These are phyloP conservation scores for Fonsecaea multimorphosa DNA, from an alignment of 2,329 filamentous ascomycete species.

Conservation along the genomic window DNA sequence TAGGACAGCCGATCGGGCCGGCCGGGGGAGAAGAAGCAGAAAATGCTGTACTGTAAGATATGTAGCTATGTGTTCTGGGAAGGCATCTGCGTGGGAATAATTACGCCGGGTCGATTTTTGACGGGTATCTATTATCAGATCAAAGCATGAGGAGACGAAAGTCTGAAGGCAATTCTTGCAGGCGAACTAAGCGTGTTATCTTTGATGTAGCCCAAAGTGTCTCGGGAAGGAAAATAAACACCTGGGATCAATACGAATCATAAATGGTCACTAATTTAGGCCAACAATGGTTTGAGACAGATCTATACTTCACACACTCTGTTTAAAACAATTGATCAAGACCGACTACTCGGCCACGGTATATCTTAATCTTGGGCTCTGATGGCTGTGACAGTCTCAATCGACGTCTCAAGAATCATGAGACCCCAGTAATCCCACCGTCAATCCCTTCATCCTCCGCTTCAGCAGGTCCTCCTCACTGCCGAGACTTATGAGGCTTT, in stretches of 20 bases:
- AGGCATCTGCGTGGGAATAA: background rate
- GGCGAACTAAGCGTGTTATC: background rate
- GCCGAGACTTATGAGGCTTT: conserved; percentile 60
- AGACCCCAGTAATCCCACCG: conserved; percentile 58
- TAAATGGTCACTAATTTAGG: background rate
- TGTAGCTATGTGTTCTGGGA: background rate
- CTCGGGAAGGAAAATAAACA: background rate
- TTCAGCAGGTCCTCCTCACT: conserved; percentile 64
- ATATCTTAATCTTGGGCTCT: background rate
- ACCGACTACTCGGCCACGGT: background rate
- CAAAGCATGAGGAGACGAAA: background rate
- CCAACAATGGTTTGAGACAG: too few species aligned
- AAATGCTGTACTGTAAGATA: background rate
- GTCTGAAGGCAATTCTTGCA: background rate
- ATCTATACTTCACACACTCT: background rate
- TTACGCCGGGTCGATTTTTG: background rate
- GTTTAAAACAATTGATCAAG: background rate
- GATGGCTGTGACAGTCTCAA: background rate
- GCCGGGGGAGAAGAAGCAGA: background rate
- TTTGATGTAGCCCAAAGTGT: background rate
- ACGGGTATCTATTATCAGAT: background rate
- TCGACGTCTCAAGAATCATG: conserved; percentile 1
- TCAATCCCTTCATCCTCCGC: conserved; percentile 61
- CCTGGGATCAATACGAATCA: background rate
- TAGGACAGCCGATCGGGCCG: too few species aligned